phyloP scores from a whole-genome alignment of 2,329 filamentous ascomycete genomes.

The Penicillium palitans region DNA sequence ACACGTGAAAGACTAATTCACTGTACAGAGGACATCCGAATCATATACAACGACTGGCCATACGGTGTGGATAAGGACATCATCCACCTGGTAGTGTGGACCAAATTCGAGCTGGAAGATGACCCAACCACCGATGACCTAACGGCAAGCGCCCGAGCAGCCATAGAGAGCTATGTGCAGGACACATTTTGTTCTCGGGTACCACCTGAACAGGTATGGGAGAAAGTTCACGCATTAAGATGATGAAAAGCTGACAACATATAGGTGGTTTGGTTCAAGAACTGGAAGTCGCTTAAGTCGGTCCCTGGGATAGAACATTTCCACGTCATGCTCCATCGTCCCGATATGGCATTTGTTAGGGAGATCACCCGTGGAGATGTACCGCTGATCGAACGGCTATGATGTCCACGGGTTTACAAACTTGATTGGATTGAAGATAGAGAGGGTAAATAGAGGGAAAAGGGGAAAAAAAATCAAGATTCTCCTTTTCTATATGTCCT shows the following conservation, averaged over 20 bases:
- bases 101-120: conserved; percentile 77
- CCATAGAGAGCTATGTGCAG: conserved; percentile 71
- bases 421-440: not conserved
- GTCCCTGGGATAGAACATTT: conserved; percentile 89
- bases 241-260: conserved; percentile 14
- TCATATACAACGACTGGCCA: conserved; percentile 90
- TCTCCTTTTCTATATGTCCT: not conserved
- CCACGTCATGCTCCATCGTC: conserved; percentile 84
- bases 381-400: conserved; percentile 58
- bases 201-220: conserved; percentile 39
- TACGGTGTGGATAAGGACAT: conserved; percentile 79
- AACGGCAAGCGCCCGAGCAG: conserved; percentile 60
- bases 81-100: conserved; percentile 88
- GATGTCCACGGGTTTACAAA: not conserved
- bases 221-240: conserved; percentile 27
- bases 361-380: conserved; percentile 73
- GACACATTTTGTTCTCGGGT: conserved; percentile 60
- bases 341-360: conserved; percentile 67
- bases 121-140: conserved; percentile 66
- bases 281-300: conserved; percentile 82
- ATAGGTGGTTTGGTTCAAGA: conserved; percentile 85
- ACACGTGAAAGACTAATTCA: not conserved
- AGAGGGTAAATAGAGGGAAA: not conserved
- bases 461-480: not conserved
- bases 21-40: conserved; percentile 62